Evolutionary conservation across 306 rosid genomes (phyloP).

Genomic region (Rosa chinensis): DNA sequence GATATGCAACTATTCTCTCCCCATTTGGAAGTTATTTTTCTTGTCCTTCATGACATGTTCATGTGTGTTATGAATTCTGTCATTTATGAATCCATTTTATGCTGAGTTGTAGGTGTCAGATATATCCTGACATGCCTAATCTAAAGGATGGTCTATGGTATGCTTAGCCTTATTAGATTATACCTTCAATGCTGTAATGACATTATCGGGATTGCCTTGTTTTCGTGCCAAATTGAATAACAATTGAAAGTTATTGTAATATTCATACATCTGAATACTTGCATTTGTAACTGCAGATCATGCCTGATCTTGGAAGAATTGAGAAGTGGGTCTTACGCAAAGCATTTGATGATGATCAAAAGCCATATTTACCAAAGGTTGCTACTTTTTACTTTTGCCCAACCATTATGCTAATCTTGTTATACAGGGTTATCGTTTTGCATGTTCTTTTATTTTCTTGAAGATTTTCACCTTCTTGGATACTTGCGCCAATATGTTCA

Average conservation of each 20-base stretch:
- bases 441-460: too few relatives aligned
- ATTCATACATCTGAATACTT: slow-evolving; percentile 14
- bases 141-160: neutral
- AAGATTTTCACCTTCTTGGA: too few relatives aligned
- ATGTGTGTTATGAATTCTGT: neutral
- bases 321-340: slow-evolving; percentile 97
- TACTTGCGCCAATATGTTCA: too few relatives aligned
- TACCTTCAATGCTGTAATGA: neutral
- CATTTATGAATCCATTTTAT: neutral
- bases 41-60: neutral
- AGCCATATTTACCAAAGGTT: slow-evolving; percentile 94
- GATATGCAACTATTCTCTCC: neutral
- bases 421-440: neutral
- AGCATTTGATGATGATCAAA: slow-evolving; percentile 86
- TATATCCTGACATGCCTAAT: neutral
- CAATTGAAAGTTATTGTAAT: neutral
- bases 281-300: slow-evolving; percentile 54
- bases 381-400: slow-evolving; percentile 23
- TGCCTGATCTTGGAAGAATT: slow-evolving; percentile 80
- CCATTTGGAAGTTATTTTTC: neutral
- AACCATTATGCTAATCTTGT: neutral
- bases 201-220: neutral
- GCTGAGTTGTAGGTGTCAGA: neutral
- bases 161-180: neutral
- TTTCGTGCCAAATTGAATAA: neutral